These are phyloP conservation scores for Heterobasidion annosum DNA, from an alignment of 1,284 basidiomycete species.

Conservation along the genomic window DNA sequence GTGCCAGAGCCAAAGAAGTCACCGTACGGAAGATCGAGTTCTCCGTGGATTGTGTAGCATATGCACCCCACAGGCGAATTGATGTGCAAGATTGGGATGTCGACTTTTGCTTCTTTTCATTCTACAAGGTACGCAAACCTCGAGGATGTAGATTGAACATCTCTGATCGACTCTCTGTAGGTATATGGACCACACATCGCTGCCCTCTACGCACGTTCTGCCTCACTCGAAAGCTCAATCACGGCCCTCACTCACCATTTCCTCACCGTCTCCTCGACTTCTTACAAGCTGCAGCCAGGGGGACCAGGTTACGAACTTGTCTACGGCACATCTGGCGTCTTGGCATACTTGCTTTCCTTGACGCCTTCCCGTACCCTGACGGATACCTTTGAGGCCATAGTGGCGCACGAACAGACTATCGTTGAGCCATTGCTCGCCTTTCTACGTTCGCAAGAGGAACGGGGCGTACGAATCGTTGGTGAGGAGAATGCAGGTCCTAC, in stretches of 20 bases:
- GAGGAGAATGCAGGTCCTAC: conserved; percentile 31
- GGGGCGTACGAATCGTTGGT: conserved; percentile 64
- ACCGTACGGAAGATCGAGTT: conserved; percentile 59
- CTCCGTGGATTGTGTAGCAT: conserved; percentile 71
- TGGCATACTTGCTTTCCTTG: conserved; percentile 57
- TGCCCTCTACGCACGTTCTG: conserved; percentile 48
- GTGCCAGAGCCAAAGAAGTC: conserved; percentile 38
- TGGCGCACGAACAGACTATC: conserved; percentile 36
- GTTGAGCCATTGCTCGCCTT: conserved; percentile 31
- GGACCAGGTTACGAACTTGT: conserved; percentile 69
- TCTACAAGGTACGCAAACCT: conserved; percentile 57
- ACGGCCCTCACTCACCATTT: conserved; percentile 65
- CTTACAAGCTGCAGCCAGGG: conserved; percentile 63
- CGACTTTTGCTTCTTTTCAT: conserved; percentile 64
- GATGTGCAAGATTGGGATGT: conserved; percentile 70
- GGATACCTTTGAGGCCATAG: conserved; percentile 37
- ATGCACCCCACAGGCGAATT: conserved; percentile 64
- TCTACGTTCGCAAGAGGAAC: conserved; percentile 29
- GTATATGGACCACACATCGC: conserved; percentile 71
- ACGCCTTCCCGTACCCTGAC: conserved; percentile 35
- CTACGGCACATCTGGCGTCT: conserved; percentile 49
- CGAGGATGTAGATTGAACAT: neutral
- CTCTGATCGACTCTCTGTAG: conserved; percentile 23
- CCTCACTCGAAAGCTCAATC: conserved; percentile 38
- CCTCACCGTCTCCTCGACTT: conserved; percentile 35